phyloP scores from a whole-genome alignment of 306 rosid species.

The Notholithocarpus densiflorus region DNA sequence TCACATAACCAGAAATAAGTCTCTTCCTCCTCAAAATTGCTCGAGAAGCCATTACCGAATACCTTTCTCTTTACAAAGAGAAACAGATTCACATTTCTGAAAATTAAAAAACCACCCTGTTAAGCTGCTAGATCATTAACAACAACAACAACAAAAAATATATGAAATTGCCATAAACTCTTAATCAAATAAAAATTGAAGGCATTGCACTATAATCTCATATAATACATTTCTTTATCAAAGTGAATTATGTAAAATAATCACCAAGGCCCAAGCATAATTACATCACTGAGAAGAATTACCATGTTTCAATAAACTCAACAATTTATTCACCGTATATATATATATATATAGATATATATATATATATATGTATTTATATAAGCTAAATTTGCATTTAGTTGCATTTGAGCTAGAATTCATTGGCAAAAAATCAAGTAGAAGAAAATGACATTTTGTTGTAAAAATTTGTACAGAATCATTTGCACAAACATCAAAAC shows the following conservation, averaged over 20 bases:
- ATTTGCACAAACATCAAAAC: too few relatives aligned
- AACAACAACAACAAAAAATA: not conserved
- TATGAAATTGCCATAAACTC: not conserved
- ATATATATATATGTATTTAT: not conserved
- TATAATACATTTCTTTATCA: not conserved
- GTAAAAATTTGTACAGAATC: too few relatives aligned
- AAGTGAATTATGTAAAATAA: not conserved
- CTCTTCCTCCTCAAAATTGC: slow-evolving; percentile 58
- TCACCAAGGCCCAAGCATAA: not conserved
- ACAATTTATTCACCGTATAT: not conserved
- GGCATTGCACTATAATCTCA: not conserved
- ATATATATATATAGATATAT: too few relatives aligned
- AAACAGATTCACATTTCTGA: slow-evolving; percentile 14
- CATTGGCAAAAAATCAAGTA: too few relatives aligned
- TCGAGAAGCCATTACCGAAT: slow-evolving; percentile 51
- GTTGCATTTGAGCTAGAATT: too few relatives aligned
- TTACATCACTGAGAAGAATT: not conserved
- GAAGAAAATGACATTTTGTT: too few relatives aligned
- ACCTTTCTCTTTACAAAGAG: slow-evolving; percentile 2
- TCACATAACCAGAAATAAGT: slow-evolving; percentile 31
- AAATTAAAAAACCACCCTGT: not conserved
- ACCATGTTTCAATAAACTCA: not conserved
- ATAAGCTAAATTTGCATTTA: too few relatives aligned
- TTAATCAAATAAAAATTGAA: not conserved
- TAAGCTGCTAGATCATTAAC: not conserved